Base-by-base conservation (phyloP, 2,329 filamentous ascomycete genomes). In the Didymosphaeria variabile region DNA sequence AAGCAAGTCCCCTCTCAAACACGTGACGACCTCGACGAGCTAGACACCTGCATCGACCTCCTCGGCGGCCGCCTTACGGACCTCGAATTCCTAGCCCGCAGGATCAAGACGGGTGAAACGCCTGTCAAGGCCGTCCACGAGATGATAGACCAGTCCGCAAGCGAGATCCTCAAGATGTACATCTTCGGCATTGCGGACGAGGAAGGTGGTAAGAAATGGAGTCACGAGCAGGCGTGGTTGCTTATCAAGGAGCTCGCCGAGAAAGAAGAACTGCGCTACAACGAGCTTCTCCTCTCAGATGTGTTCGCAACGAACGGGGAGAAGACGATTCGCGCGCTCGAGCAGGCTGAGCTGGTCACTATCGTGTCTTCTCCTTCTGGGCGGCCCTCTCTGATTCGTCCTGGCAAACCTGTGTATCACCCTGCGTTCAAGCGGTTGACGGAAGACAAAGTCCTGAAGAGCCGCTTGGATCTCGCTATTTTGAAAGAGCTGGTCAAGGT, bases 21-120 rank as follows among this genome's bases (percentile, higher is more conserved):
- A 57, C 81, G 83, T 34, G 76, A 79, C 49, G 85, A 93, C 64
- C 82, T 95, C 7, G 77, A 79, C 0, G 91, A 94, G 64, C 85
- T 99, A 1, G 93, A 97, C 71, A 85, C 85, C 31, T 94, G 91
- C 68, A 96, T 98, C 66, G 86, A 89, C 31, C 86, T 89, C 0
- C 85, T 99, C 1, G 95, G 95, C 23, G 95, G 95, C 1, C 91
- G 95, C 3, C 85, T 99, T n/a, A 97, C 93, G 0, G 95, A 99
- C 73, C 88, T 99, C 21, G 94, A 98, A 74, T 96, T 95, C 73
- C 87, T 99, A 46, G 91, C 94, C n/a, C 88, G 94, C 38, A 87
- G 95, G 19, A 91, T 99, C 69, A 92, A 93, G 79, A 88, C 91
- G 0, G 94, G 95, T 17, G 93, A 97, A 76, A 90, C 86, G 2